Evolutionary conservation across 306 rosid genomes (phyloP), one percentile per base, ranked within the genome.

Genomic region (Cicer judaicum): DNA sequence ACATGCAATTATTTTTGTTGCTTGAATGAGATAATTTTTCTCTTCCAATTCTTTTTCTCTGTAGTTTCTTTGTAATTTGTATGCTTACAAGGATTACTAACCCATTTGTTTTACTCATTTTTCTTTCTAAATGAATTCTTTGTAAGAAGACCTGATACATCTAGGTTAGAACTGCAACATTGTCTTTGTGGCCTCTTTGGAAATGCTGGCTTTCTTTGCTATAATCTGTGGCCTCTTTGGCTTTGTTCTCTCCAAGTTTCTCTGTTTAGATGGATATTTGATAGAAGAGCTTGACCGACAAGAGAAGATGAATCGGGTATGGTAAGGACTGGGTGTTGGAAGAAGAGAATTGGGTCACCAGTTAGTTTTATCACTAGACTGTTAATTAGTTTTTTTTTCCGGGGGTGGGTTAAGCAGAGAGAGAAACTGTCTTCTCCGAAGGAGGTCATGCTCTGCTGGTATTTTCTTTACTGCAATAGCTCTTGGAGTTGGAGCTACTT

Each of bases 31-130:
- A 10, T n/a, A 13, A 57, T n/a, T 12, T 60, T 34, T 34, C 7
- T 34, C 10, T 34, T 34, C 13, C 43, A 0, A 34, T 60, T 60
- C 14, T 59, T 60, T 12, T 34, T 34, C 65, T 21, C 18, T 60
- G 41, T 60, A 60, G 43, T 34, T 29, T 59, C 43, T 59, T 56
- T 59, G 65, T 60, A 60, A 16, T 60, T 56, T 60, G 65, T 60
- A 60, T 15, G 64, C 15, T 59, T 34, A 59, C 2, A 2, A 12
- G 63, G 63, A 34, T 34, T 29, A 34, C 43, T 34, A 59, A 50
- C 19, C 19, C 19, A 14, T 50, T 3, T 50, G 19, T 50, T 3
- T 50, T 50, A 50, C 19, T 50, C 16, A n/a, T 50, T 50, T 48
- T 50, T n/a, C 7, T 50, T 29, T 29, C 34, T 29, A 29, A 50